These are phyloP conservation scores for Yarrowia porcina DNA, from an alignment of 805 yeast species.

Conservation along the genomic window DNA sequence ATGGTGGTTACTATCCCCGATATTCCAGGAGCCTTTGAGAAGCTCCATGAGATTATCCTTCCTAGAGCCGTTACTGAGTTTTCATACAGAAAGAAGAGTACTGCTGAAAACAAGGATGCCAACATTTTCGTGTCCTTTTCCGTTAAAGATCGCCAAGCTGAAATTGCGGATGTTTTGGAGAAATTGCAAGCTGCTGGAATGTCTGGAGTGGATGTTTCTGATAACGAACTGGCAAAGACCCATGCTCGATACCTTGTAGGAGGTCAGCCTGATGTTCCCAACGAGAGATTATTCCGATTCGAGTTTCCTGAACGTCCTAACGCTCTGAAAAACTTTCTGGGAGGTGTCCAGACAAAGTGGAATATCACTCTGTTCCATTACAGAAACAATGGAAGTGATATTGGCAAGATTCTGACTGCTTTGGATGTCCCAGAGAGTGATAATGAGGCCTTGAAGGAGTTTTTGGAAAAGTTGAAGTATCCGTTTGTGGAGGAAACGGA, in stretches of 20 bases:
- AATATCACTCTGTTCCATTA: slow-evolving; percentile 93
- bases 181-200: slow-evolving; percentile 62
- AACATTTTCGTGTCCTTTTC: slow-evolving; percentile 84
- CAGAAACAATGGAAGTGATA: slow-evolving; percentile 93
- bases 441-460: slow-evolving; percentile 59
- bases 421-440: slow-evolving; percentile 76
- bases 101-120: slow-evolving; percentile 48
- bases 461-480: slow-evolving; percentile 72
- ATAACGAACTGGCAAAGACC: slow-evolving; percentile 90
- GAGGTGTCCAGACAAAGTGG: slow-evolving; percentile 72
- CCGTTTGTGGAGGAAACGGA: slow-evolving; percentile 76
- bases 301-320: slow-evolving; percentile 99
- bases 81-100: slow-evolving; percentile 67
- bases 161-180: slow-evolving; percentile 60
- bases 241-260: slow-evolving; percentile 97
- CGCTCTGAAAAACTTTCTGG: slow-evolving; percentile 78
- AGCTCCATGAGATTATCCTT: slow-evolving; percentile 69
- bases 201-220: slow-evolving; percentile 77
- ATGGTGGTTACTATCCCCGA: slow-evolving; percentile 89
- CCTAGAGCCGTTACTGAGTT: slow-evolving; percentile 95
- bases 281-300: slow-evolving; percentile 77
- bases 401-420: slow-evolving; percentile 90
- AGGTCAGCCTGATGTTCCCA: slow-evolving; percentile 68
- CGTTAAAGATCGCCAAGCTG: slow-evolving; percentile 69
- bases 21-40: slow-evolving; percentile 81